Evolutionary conservation across 495 filamentous ascomycete species (phyloP).

Genomic region (Hyphodiscus hymeniophilus): DNA sequence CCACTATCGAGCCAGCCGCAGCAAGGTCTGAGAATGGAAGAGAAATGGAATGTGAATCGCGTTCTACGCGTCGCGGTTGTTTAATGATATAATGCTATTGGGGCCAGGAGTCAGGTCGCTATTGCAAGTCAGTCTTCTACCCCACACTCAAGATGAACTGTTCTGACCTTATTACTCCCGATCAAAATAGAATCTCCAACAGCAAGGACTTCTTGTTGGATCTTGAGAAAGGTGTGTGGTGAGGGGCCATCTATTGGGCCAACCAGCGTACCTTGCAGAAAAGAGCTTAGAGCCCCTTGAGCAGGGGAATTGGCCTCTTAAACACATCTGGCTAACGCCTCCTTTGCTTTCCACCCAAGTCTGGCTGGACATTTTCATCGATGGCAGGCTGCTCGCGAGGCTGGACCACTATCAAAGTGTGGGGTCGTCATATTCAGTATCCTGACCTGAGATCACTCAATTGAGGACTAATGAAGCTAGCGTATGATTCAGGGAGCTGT

Average conservation of each 20-base stretch:
- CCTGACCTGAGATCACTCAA: background rate
- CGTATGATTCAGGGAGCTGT: no score
- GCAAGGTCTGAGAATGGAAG: conserved; percentile 6
- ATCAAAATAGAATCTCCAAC: no score
- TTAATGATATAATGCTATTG: background rate
- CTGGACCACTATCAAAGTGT: background rate
- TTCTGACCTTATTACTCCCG: no score
- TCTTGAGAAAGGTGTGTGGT: background rate
- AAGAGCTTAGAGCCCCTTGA: background rate
- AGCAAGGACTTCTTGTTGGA: no score
- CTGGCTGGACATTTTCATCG: background rate
- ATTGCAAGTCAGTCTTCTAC: no score
- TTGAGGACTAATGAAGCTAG: background rate
- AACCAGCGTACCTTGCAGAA: conserved; percentile 3
- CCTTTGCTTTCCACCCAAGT: background rate
- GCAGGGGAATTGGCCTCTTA: background rate
- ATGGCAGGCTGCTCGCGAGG: background rate
- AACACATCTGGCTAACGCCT: no score
- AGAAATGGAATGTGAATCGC: conserved; percentile 3
- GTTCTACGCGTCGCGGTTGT: background rate
- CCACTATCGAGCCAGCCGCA: conserved; percentile 2
- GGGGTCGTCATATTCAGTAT: background rate
- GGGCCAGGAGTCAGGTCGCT: background rate
- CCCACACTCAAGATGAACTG: no score
- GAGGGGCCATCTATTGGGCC: background rate